Evolutionary conservation across 257 asterid species (phyloP).

Genomic region (Nicotiana sylvestris): DNA sequence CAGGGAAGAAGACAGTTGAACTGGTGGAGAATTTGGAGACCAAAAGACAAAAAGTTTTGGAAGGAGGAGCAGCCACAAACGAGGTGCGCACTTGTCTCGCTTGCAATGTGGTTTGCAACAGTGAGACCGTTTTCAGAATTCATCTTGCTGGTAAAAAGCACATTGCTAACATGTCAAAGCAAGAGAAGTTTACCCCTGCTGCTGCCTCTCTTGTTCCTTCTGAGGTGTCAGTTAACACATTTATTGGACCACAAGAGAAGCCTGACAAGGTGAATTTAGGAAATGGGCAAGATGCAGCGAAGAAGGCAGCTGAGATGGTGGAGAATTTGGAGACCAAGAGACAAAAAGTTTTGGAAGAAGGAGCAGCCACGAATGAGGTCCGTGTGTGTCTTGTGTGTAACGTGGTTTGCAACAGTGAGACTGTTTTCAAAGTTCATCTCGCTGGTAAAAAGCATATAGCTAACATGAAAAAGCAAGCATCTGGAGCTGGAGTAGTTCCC

Average conservation of each 20-base stretch:
- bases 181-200: constrained; percentile 6
- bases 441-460: constrained; percentile 69
- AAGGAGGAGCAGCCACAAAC: constrained; percentile 59
- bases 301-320: constrained; percentile 29
- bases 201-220: constrained; percentile 12
- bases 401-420: constrained; percentile 75
- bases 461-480: constrained; percentile 40
- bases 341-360: constrained; percentile 56
- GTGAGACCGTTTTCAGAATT: constrained; percentile 42
- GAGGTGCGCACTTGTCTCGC: constrained; percentile 42
- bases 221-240: constrained; percentile 12
- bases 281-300: constrained; percentile 27
- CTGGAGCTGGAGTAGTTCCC: constrained; percentile 25
- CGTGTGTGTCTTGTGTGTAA: constrained; percentile 52
- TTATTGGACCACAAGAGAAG: constrained; percentile 50
- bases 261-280: constrained; percentile 27
- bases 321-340: constrained; percentile 60
- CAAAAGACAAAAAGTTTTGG: constrained; percentile 50
- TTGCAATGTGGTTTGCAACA: constrained; percentile 80
- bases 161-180: constrained; percentile 45
- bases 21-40: constrained; percentile 47
- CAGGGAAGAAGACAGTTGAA: constrained; percentile 37
- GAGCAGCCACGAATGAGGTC: constrained; percentile 53
- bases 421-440: constrained; percentile 50
- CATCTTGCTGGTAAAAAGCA: constrained; percentile 75